These are phyloP conservation scores for Ochromonas danica DNA, from an alignment of 108 stramenopile genomes.

Conservation along the genomic window DNA sequence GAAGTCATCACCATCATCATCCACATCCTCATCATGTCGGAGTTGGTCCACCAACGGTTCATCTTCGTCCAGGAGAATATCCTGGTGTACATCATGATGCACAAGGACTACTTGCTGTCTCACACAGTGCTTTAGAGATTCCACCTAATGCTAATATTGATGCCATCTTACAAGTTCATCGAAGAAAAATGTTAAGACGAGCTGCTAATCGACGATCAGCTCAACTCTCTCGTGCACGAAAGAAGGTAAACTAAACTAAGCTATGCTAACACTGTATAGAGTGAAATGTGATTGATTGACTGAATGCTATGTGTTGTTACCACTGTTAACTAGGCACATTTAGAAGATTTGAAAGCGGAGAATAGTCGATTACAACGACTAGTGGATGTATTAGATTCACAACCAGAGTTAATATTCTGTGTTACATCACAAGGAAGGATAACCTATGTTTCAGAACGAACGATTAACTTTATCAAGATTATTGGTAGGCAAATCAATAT, in stretches of 20 bases:
- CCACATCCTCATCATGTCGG: too few relatives aligned
- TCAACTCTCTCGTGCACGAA: conserved; percentile 6
- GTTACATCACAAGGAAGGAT: background rate
- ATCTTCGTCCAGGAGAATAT: too few relatives aligned
- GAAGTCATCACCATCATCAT: too few relatives aligned
- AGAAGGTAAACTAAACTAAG: conserved; percentile 20
- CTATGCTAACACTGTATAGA: background rate
- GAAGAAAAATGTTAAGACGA: conserved; percentile 18
- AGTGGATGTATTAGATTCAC: conserved; percentile 3
- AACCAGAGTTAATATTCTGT: conserved; percentile 22
- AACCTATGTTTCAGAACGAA: conserved; percentile 7
- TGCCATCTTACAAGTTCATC: background rate
- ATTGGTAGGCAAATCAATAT: too few relatives aligned
- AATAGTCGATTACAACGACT: conserved; percentile 6
- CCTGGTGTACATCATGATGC: too few relatives aligned
- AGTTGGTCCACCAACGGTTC: too few relatives aligned
- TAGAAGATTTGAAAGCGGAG: conserved; percentile 6
- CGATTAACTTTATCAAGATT: conserved; percentile 13
- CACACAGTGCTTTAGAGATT: background rate
- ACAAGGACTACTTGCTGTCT: too few relatives aligned
- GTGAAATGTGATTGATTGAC: background rate
- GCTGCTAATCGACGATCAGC: conserved; percentile 17
- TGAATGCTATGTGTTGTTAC: background rate
- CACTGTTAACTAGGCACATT: conserved; percentile 10
- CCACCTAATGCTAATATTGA: conserved; percentile 1